Percentiles rank a stretch among this genome's conserved stretches.
These are phyloP conservation scores for Tremellales sp. DNA, from an alignment of 1,284 basidiomycete species.

Conservation along the genomic window DNA sequence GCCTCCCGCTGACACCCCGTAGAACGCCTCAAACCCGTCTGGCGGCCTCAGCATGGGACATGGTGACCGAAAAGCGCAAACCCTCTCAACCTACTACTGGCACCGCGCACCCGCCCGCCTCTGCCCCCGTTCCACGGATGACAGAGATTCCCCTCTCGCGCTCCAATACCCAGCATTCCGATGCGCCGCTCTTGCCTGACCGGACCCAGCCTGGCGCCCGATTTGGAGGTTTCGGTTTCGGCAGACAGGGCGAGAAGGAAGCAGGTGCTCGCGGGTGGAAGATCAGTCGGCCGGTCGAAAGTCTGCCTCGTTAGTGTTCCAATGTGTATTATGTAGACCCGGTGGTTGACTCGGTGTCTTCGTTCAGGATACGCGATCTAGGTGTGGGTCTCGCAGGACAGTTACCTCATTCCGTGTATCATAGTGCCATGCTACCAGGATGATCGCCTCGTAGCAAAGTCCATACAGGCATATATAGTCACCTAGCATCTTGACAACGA, in stretches of 20 bases:
- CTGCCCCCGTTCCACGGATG: background rate
- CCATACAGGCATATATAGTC: too few species aligned
- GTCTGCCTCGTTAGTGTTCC: slow-evolving; percentile 38
- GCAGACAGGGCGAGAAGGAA: slow-evolving; percentile 68
- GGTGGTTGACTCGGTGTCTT: too few species aligned
- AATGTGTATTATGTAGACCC: too few species aligned
- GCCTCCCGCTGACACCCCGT: background rate
- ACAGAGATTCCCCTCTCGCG: slow-evolving; percentile 7
- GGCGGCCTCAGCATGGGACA: slow-evolving; percentile 43
- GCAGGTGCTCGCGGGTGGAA: slow-evolving; percentile 59
- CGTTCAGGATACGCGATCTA: too few species aligned
- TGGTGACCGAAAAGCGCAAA: slow-evolving; percentile 28
- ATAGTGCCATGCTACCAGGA: too few species aligned
- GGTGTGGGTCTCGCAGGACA: too few species aligned
- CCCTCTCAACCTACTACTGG: background rate
- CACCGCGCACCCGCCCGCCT: slow-evolving; percentile 1
- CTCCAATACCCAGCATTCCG: slow-evolving; percentile 17
- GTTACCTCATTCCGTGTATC: too few species aligned
- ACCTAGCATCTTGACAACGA: too few species aligned
- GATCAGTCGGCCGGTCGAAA: slow-evolving; percentile 38
- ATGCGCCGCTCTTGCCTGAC: slow-evolving; percentile 29
- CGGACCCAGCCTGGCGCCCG: slow-evolving; percentile 27
- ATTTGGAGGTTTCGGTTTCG: slow-evolving; percentile 64
- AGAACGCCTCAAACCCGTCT: slow-evolving; percentile 44
- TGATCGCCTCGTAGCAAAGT: too few species aligned